Evolutionary conservation across 257 asterid species (phyloP), one percentile per base, ranked within the genome.

Genomic region (Echium plantagineum): DNA sequence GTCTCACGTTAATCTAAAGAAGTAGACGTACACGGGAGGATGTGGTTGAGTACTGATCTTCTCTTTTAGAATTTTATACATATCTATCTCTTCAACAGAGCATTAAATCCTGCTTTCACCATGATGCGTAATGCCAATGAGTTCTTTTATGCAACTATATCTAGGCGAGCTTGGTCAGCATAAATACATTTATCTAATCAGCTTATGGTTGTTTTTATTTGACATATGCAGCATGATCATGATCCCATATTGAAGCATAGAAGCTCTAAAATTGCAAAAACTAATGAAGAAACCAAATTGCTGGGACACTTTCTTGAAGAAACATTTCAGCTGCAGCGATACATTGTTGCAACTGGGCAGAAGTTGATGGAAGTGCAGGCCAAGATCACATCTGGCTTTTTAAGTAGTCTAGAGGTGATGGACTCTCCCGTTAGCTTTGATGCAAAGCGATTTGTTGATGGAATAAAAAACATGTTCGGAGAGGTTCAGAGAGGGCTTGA

Each of bases 401-500:
- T 65, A 9, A 69, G 63, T 32, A 65, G 80, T 21, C 71, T 67
- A 55, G 82, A 75, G 57, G 77, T 52, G 57, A 77, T 79, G 15
- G 90, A 82, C 47, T 72, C 72, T 57, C 90, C 90, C 18, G 87
- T 72, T 60, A 76, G 78, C 74, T 84, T 88, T 49, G 95, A 88
- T 82, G 73, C 84, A 81, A 79, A 79, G 52, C 74, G 81, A 47
- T 88, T 88, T 61, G 81, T 85, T 15, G 95, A 88, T 66, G 79
- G 75, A 21, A 77, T 91, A 52, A 75, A 81, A 71, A 74, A 81
- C 19, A 86, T 84, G 52, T 84, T 88, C 60, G 70, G 71, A 59
- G 97, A 91, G 77, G 94, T 88, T 26, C 96, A 91, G 63, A 76
- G 90, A 62, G 98, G 98, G 8, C 93, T 88, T 47, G 98, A 85